phyloP scores from a whole-genome alignment of 768 basidiomycete species.

The Mycena rebaudengoi region DNA sequence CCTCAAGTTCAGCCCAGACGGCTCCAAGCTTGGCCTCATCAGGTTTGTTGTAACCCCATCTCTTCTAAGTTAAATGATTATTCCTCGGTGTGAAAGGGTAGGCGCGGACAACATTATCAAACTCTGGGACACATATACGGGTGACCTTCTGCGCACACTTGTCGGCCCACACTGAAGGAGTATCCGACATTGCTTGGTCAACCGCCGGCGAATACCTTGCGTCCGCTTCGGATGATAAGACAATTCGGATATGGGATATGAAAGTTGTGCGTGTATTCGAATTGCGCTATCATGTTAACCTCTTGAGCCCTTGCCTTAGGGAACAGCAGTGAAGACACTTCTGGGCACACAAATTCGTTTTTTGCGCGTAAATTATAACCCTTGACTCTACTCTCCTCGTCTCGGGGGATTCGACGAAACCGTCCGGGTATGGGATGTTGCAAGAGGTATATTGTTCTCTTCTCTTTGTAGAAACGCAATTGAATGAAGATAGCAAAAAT shows the following conservation, averaged over 20 bases:
- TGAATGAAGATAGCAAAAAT: constrained; percentile 58
- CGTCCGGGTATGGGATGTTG: constrained; percentile 96
- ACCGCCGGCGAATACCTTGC: constrained; percentile 83
- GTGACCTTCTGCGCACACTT: constrained; percentile 77
- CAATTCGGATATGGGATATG: constrained; percentile 85
- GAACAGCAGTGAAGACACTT: constrained; percentile 69
- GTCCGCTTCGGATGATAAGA: constrained; percentile 93
- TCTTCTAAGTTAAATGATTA: constrained; percentile 27
- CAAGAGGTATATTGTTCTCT: constrained; percentile 64
- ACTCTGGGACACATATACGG: constrained; percentile 79
- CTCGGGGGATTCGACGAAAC: constrained; percentile 97
- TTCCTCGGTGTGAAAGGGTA: constrained; percentile 56
- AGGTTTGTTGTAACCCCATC: constrained; percentile 59
- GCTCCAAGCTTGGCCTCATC: constrained; percentile 82
- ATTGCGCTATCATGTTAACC: constrained; percentile 4
- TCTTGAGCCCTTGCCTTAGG: constrained; percentile 45
- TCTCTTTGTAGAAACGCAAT: background rate
- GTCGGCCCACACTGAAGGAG: constrained; percentile 81
- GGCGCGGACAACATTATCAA: constrained; percentile 87
- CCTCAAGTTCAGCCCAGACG: constrained; percentile 90
- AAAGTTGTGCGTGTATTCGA: constrained; percentile 62
- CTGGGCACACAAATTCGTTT: constrained; percentile 93
- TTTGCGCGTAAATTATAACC: constrained; percentile 94
- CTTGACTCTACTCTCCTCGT: constrained; percentile 89
- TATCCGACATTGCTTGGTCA: constrained; percentile 94